Evolutionary conservation across 2,329 filamentous ascomycete genomes (phyloP), one percentile per base, ranked within the genome.

Genomic region (Cordyceps tenuipes): DNA sequence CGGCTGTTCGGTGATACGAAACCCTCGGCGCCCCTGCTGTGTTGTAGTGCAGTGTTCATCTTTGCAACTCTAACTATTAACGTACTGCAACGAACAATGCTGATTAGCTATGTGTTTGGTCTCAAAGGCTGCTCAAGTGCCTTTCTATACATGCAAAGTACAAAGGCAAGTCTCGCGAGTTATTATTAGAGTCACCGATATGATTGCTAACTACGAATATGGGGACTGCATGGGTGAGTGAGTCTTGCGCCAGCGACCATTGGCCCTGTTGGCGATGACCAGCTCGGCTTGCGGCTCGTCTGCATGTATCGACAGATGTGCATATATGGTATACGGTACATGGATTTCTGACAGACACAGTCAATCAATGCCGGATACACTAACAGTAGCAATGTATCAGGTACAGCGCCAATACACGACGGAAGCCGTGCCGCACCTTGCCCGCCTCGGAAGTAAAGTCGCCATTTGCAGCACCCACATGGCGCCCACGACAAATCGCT

Each of bases 261-360:
- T 58, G 56, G 56, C 56, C n/a, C 3, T 51, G 48, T 59, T 59
- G 56, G 56, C 56, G 51, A 29, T 6, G 51, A 23, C 48, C 55
- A 52, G 15, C 39, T 53, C 39, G 57, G 56, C 21, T 26, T 52
- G 41, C 57, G 57, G 57, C 49, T 59, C 48, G 19, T 19, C 13
- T 52, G 49, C 48, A 52, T 52, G 49, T 47, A n/a, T 47, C 51
- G 15, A 34, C n/a, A 3, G 8, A 36, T 17, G 57, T 59, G 47
- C n/a, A 19, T 26, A 3, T 2, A 0, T 51, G 9, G 57, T 59
- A 53, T 2, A 19, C n/a, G 1, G 8, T 17, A 59, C 57, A 29
- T 29, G 7, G 1, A 29, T 29, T 29, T 6, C 29, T 29, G 29
- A 29, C 7, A 8, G 7, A 5, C 7, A 29, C 5, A 29, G 29